Evolutionary conservation across 139 green algal species (phyloP).

Genomic region (Choricystis sp.): DNA sequence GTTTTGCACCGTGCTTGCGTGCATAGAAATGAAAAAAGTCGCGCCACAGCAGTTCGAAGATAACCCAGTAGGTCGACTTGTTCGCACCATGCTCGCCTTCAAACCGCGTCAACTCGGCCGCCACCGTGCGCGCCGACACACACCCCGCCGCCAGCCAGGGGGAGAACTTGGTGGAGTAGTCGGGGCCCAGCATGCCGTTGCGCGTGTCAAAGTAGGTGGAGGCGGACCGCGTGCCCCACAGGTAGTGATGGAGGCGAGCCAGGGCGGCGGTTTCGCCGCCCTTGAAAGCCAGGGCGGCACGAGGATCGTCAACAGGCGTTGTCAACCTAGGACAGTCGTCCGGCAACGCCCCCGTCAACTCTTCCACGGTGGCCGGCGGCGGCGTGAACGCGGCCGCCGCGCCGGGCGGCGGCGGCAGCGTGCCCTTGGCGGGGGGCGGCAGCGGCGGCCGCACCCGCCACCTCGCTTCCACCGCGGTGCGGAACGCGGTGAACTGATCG

Average conservation of each 20-base stretch:
- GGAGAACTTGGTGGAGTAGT: constrained; percentile 88
- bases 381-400: constrained; percentile 7
- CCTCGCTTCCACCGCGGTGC: constrained; percentile 42
- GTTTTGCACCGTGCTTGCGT: constrained; percentile 69
- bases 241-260: constrained; percentile 79
- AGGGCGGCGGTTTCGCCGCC: constrained; percentile 79
- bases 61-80: constrained; percentile 86
- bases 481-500: constrained; percentile 88
- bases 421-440: constrained; percentile 22
- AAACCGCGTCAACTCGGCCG: constrained; percentile 66
- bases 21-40: constrained; percentile 90
- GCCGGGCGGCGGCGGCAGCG: constrained; percentile 33
- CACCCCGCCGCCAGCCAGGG: constrained; percentile 83
- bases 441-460: constrained; percentile 28
- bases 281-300: constrained; percentile 53
- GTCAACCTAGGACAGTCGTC: not conserved
- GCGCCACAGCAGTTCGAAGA: constrained; percentile 88
- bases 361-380: constrained; percentile 20
- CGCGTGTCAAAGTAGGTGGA: constrained; percentile 61
- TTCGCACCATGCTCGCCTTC: constrained; percentile 62
- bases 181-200: constrained; percentile 83
- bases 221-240: constrained; percentile 70
- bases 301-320: not conserved
- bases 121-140: constrained; percentile 63
- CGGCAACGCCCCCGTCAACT: constrained; percentile 12